Conservation (phyloP, 2,329 filamentous ascomycete species). For the Alternaria triticina region DNA sequence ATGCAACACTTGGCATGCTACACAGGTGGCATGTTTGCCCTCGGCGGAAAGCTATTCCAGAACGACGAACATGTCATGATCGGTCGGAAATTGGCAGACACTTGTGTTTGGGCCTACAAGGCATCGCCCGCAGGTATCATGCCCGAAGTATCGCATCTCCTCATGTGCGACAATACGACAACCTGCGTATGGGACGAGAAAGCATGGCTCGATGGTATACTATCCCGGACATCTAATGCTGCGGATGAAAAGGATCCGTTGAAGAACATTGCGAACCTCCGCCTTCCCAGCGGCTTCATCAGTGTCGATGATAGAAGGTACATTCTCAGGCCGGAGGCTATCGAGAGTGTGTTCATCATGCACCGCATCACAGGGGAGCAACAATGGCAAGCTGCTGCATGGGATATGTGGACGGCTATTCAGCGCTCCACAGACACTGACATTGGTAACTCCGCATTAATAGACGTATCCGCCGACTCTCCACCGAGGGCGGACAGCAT, state of each 20-base stretch:
- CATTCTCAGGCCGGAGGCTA: slow-evolving; percentile 62
- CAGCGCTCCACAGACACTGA: slow-evolving; percentile 51
- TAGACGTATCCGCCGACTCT: slow-evolving; percentile 50
- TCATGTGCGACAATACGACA: slow-evolving; percentile 54
- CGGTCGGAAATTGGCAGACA: slow-evolving; percentile 64
- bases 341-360: slow-evolving; percentile 67
- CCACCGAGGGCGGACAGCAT: slow-evolving; percentile 52
- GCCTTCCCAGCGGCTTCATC: slow-evolving; percentile 54
- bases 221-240: slow-evolving; percentile 25
- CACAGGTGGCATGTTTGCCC: slow-evolving; percentile 66
- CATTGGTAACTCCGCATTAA: slow-evolving; percentile 55
- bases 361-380: slow-evolving; percentile 65
- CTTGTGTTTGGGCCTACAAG: slow-evolving; percentile 69
- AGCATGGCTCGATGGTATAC: slow-evolving; percentile 54
- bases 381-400: slow-evolving; percentile 53
- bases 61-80: slow-evolving; percentile 62
- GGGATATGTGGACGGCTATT: slow-evolving; percentile 59
- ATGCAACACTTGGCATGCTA: slow-evolving; percentile 66
- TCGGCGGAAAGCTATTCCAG: slow-evolving; percentile 64
- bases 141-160: slow-evolving; percentile 64
- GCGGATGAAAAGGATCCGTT: slow-evolving; percentile 36
- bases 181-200: slow-evolving; percentile 62
- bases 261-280: slow-evolving; percentile 47
- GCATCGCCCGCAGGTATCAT: slow-evolving; percentile 64
- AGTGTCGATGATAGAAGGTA: slow-evolving; percentile 54